phyloP scores from a whole-genome alignment of 169 alveolate genomes.

The Plasmodium sp. region DNA sequence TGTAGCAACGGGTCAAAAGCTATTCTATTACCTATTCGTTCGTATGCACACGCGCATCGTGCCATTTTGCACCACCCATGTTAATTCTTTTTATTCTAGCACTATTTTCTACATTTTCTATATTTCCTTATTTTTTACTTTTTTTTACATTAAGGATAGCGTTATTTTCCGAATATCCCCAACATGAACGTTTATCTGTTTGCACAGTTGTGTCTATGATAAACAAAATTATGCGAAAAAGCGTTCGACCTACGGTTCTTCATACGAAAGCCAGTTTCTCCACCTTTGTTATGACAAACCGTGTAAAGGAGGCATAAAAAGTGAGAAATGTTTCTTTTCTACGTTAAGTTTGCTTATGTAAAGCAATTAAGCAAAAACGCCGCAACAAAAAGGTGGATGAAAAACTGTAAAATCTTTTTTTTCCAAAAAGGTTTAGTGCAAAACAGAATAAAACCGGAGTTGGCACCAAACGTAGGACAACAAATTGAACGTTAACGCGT shows the following conservation, averaged over 20 bases:
- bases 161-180: neutral
- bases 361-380: neutral
- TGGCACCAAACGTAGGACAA: neutral
- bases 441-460: neutral
- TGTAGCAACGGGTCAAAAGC: neutral
- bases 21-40: neutral
- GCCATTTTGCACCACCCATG: neutral
- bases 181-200: neutral
- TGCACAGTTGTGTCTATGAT: neutral
- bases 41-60: neutral
- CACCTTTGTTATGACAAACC: neutral
- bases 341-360: neutral
- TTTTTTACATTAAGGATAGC: neutral
- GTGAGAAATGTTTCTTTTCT: neutral
- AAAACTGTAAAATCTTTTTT: neutral
- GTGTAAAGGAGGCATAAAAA: neutral
- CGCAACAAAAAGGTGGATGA: neutral
- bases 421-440: neutral
- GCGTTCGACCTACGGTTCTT: neutral
- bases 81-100: neutral
- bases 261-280: neutral
- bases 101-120: neutral
- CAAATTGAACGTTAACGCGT: neutral
- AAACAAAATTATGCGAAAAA: neutral
- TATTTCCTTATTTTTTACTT: neutral